Percentiles rank a stretch among this genome's conserved stretches.
Conservation (phyloP, 768 basidiomycete genomes). For the Naematelia aurantialba region DNA sequence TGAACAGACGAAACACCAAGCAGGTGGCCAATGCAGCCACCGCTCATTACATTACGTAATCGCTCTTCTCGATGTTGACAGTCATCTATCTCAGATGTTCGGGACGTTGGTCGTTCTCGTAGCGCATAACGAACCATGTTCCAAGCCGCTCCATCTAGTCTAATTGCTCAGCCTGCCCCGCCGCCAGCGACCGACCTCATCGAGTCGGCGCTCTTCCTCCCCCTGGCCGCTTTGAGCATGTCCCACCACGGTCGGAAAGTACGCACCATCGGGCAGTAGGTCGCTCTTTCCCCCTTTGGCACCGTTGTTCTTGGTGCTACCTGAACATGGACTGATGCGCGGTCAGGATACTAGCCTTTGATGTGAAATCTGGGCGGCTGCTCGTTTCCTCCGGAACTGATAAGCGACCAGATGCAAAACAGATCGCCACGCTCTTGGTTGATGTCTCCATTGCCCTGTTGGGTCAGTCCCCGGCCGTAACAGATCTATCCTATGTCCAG, state of each 20-base stretch:
- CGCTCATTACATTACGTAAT: neutral
- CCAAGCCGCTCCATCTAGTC: neutral
- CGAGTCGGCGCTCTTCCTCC: slow-evolving; percentile 24
- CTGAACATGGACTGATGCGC: neutral
- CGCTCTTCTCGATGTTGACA: neutral
- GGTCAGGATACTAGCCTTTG: slow-evolving; percentile 29
- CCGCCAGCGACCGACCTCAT: slow-evolving; percentile 22
- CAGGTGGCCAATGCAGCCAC: too few relatives aligned
- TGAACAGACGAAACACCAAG: neutral
- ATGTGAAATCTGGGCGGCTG: slow-evolving; percentile 19
- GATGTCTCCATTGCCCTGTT: slow-evolving; percentile 29
- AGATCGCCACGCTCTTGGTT: slow-evolving; percentile 22
- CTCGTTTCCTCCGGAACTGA: slow-evolving; percentile 15
- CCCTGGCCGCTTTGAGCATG: slow-evolving; percentile 14
- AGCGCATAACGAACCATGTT: neutral
- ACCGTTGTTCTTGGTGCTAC: neutral
- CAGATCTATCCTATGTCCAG: slow-evolving; percentile 10
- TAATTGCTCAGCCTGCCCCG: slow-evolving; percentile 19
- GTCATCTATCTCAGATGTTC: too few relatives aligned
- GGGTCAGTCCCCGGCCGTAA: slow-evolving; percentile 22
- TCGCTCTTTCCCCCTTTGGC: neutral
- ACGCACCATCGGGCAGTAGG: slow-evolving; percentile 33
- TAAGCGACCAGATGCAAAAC: neutral
- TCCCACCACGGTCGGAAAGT: slow-evolving; percentile 25
- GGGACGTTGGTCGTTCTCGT: too few relatives aligned